Conservation (phyloP, 2,329 filamentous ascomycete genomes). For the Botrytis fabae region DNA sequence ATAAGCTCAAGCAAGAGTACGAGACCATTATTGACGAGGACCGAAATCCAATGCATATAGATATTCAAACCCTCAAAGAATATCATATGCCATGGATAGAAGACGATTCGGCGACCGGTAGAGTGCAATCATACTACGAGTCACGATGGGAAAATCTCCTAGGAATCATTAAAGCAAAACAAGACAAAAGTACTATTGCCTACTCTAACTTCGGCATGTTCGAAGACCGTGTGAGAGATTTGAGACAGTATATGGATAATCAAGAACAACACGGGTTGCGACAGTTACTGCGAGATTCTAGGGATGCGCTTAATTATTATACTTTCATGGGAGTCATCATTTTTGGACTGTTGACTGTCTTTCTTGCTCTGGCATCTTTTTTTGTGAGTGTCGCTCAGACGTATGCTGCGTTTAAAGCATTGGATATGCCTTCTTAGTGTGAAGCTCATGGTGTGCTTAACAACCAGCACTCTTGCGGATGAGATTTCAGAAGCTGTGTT, state of each 20-base stretch:
- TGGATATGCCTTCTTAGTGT: not conserved
- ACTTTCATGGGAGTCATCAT: slow-evolving; percentile 2
- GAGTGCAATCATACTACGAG: not conserved
- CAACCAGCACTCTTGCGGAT: not conserved
- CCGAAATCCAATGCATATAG: no score
- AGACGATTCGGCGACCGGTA: not conserved
- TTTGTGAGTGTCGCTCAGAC: not conserved
- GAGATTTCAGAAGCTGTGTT: not conserved
- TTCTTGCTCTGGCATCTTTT: slow-evolving; percentile 3
- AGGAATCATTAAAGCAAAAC: not conserved
- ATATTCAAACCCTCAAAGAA: not conserved
- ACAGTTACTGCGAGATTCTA: not conserved
- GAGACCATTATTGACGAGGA: not conserved
- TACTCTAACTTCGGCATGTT: slow-evolving; percentile 8
- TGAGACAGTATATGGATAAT: slow-evolving; percentile 6
- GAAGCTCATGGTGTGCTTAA: not conserved
- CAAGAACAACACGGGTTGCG: not conserved
- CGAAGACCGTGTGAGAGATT: not conserved
- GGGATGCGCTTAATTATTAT: slow-evolving; percentile 6
- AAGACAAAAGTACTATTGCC: not conserved
- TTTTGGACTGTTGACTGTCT: not conserved
- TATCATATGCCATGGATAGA: slow-evolving; percentile 11
- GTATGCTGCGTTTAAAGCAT: not conserved
- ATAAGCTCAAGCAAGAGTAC: slow-evolving; percentile 10
- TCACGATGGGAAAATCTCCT: not conserved